Base-by-base conservation (phyloP, 2,329 filamentous ascomycete genomes). In the Pseudocercospora ulei region DNA sequence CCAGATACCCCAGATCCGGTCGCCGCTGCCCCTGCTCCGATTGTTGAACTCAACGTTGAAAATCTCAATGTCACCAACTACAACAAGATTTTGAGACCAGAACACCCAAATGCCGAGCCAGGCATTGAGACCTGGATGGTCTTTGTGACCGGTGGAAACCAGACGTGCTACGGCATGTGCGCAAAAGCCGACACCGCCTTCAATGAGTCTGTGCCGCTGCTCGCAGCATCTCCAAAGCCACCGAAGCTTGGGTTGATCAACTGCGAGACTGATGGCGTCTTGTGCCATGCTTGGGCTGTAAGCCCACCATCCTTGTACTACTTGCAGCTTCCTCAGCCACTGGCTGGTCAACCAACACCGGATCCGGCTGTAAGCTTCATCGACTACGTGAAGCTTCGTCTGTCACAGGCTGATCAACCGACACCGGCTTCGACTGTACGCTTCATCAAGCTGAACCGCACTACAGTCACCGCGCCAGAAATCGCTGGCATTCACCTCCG, bases 51-150 rank as follows among this genome's bases (percentile, higher is more conserved):
- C 47, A 68, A 70, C 31, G 65, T 79, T 46, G 64, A 73, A 58
- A 59, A 71, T 34, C 60, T 88, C 51, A 78, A 75, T 3, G 66
- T 84, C 41, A 66, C 76, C 48, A 80, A 79, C 69, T 84, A 81
- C 80, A 74, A 78, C 60, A 64, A 78, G 16, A 74, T 76, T 2
- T 66, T 88, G 44, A 77, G 66, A 35, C 72, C 75, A 18, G 74
- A 80, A 41, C 66, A 74, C 44, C 62, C 73, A 5, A 73, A 63
- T 17, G 70, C 72, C 46, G 72, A 56, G 37, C 59, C 73, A 7
- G 70, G 64, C 5, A 78, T 81, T 3, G 78, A 80, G 62, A 78
- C 85, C 63, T 86, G 80, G 80, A 78, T 81, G 69, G 66, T 88
- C 45, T 70, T 82, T 50, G 65, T 84, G 50, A 82, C 77, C 6